phyloP scores from a whole-genome alignment of 768 basidiomycete genomes.

The Gautieria morchelliformis region DNA sequence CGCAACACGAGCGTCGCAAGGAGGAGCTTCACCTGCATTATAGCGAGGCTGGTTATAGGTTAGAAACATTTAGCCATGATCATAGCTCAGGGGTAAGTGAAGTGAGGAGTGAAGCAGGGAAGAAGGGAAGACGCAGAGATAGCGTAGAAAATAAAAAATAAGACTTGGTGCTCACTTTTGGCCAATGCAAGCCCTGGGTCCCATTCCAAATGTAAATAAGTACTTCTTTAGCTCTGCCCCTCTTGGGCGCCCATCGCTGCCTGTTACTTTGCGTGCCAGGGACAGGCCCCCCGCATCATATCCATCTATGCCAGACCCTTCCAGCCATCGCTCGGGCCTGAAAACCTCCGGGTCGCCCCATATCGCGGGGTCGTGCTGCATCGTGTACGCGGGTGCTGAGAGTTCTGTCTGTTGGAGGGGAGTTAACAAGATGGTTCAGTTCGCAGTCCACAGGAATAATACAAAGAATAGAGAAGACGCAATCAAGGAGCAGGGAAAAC shows the following conservation, averaged over 20 bases:
- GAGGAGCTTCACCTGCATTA: slow-evolving; percentile 11
- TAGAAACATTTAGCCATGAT: no score
- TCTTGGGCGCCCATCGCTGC: no score
- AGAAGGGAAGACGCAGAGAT: not conserved
- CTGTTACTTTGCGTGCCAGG: not conserved
- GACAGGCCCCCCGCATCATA: no score
- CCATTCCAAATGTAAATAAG: slow-evolving; percentile 25
- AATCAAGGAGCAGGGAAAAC: not conserved
- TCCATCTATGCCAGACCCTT: slow-evolving; percentile 6
- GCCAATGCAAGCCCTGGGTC: slow-evolving; percentile 21
- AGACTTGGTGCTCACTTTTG: slow-evolving; percentile 2
- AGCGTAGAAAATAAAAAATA: not conserved
- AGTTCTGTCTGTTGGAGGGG: slow-evolving; percentile 19
- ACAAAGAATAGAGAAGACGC: not conserved
- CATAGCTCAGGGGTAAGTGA: not conserved
- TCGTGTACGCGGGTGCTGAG: slow-evolving; percentile 26
- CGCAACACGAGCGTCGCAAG: slow-evolving; percentile 10
- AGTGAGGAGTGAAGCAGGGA: not conserved
- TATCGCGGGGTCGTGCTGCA: slow-evolving; percentile 21
- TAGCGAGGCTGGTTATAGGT: slow-evolving; percentile 5
- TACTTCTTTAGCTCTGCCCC: slow-evolving; percentile 14
- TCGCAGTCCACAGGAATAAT: not conserved
- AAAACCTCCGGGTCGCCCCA: slow-evolving; percentile 27
- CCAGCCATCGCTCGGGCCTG: slow-evolving; percentile 29
- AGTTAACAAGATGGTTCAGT: not conserved